Evolutionary conservation across 1,284 basidiomycete species (phyloP), one percentile per base, ranked within the genome.

Genomic region (Marasmius fiardii): DNA sequence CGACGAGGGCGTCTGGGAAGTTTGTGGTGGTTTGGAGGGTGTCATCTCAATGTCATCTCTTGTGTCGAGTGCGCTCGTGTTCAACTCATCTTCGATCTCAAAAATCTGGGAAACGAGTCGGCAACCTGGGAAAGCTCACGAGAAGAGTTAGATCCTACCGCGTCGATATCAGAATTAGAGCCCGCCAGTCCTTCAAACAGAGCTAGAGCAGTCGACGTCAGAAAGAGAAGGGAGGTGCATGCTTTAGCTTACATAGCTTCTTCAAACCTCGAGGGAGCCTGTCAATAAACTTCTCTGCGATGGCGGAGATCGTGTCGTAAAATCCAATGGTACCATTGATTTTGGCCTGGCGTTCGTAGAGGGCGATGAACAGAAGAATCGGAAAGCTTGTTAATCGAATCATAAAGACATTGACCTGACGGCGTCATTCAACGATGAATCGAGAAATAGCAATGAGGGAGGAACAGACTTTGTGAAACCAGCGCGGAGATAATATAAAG

Each of bases 381-480:
- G 93, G 95, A 62, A 95, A 89, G 63, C 87, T 93, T 3, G 93
- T 93, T 12, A 84, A 64, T 64, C 93, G 89, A 61, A 91, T 91
- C 78, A 90, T 81, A 63, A 88, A 86, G n/a, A 94, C 92, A 64
- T 94, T 94, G 65, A 93, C 81, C 87, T 93, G 64, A 55, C 62
- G 63, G 23, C 58, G 60, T 18, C 28, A 20, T 52, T 8, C 23
- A 37, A 47, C 18, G 18, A 26, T 35, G 58, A 8, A 24, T 56
- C 31, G 33, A 16, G 39, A 54, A 4, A 20, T 28, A n/a, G 21
- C 18, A 33, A n/a, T n/a, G 12, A 35, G 44, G 26, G 43, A 21
- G 43, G 33, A 53, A 64, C 64, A 45, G 61, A 85, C 89, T 75
- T 94, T 94, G 66, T 94, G 92, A 67, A 93, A 93, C 90, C 90